Evolutionary conservation across 345 rosid species (phyloP).

Genomic region (Zanthoxylum bungeanum): DNA sequence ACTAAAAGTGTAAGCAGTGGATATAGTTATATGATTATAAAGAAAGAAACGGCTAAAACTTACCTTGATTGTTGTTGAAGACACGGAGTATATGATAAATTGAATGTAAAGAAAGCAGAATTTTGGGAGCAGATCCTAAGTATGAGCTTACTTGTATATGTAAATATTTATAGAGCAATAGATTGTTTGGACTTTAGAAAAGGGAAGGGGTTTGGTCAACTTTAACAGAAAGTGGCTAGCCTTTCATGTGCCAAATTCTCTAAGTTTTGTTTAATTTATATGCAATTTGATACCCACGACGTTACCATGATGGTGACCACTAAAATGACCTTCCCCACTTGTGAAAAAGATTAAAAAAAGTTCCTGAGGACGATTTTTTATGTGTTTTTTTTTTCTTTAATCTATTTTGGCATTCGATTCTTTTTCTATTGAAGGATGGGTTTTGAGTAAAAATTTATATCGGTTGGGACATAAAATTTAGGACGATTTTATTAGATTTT

Average conservation of each 20-base stretch:
- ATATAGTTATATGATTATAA: background rate
- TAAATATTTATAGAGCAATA: background rate
- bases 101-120: background rate
- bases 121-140: constrained; percentile 11
- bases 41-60: constrained; percentile 10
- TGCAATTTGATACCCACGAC: background rate
- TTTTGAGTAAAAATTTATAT: too few relatives aligned
- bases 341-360: background rate
- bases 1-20: constrained; percentile 4
- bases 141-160: constrained; percentile 1
- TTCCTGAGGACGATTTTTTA: too few relatives aligned
- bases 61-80: constrained; percentile 28
- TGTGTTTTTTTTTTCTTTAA: background rate
- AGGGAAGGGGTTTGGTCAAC: constrained; percentile 31
- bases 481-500: too few relatives aligned
- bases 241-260: too few relatives aligned
- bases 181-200: background rate
- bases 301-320: background rate
- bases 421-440: background rate
- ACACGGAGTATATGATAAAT: background rate
- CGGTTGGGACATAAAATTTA: too few relatives aligned
- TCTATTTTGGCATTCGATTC: background rate
- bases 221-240: background rate
- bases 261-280: too few relatives aligned
- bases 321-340: background rate